Evolutionary conservation across 345 rosid species (phyloP), one percentile per base, ranked within the genome.

Genomic region (Acer yangbiense): DNA sequence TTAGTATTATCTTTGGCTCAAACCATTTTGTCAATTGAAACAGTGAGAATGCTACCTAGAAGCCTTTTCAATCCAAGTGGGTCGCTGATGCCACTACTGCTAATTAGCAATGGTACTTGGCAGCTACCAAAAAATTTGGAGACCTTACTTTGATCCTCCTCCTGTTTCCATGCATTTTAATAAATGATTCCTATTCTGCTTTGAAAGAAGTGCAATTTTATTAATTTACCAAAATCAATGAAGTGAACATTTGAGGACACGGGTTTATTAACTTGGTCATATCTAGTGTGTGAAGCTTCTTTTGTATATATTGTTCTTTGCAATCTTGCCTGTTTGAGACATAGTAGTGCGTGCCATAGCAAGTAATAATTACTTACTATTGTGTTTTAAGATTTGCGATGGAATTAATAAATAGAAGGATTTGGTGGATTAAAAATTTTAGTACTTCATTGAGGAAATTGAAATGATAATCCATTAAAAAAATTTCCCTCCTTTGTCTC

Each of bases 181-280:
- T 60, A 10, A 74, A 25, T 44, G 69, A 35, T 35, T 35, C 39
- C 39, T 35, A 0, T 35, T 35, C 6, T 35, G 39, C 39, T 35
- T 35, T 35, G 39, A 4, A 35, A 35, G 6, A 35, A 16, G 11
- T 63, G 62, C n/a, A 14, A 18, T 25, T 74, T 64, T 39, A 17
- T 29, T 64, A 65, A 18, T 62, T 41, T 61, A n/a, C 67, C 39
- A 43, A 21, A 41, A 13, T 21, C 8, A 4, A 41, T 25, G 1
- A 6, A 61, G 65, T 58, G 13, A 16, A 12, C 20, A 9, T 21
- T 39, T 57, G n/a, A 4, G 67, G 41, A 61, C 48, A 43, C 9
- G 39, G 16, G 75, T 72, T 17, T 72, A 2, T 57, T 57, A 32
- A 27, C 48, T 32, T 32, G 65, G 74, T n/a, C 65, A 35, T 57